Conservation (phyloP, 2,329 filamentous ascomycete genomes). For the Myrmaecium sp. region DNA sequence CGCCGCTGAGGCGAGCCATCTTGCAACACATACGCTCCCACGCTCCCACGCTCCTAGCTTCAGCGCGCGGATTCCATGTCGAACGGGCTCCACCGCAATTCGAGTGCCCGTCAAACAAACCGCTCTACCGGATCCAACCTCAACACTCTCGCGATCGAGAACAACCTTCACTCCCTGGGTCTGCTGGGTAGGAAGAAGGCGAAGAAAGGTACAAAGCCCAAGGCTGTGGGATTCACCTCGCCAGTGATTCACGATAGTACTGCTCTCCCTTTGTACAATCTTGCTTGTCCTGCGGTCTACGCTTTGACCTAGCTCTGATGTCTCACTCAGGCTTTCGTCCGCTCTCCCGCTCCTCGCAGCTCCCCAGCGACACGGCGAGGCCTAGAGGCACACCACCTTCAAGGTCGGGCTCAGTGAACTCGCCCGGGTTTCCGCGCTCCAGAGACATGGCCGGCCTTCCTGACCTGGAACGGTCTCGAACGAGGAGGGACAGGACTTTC, state of each 20-base stretch:
- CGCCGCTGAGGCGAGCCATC: neutral
- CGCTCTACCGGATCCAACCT: slow-evolving; percentile 8
- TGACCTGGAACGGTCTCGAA: slow-evolving; percentile 60
- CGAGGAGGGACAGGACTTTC: slow-evolving; percentile 81
- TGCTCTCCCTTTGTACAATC: slow-evolving; percentile 7
- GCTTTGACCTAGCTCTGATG: slow-evolving; percentile 22
- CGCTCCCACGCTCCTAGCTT: neutral
- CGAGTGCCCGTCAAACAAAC: slow-evolving; percentile 13
- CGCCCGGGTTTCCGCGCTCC: slow-evolving; percentile 15
- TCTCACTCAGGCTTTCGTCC: slow-evolving; percentile 22
- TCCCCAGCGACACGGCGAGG: slow-evolving; percentile 7
- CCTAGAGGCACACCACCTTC: slow-evolving; percentile 2
- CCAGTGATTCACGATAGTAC: slow-evolving; percentile 15
- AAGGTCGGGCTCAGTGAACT: slow-evolving; percentile 9
- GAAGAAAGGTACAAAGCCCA: slow-evolving; percentile 10
- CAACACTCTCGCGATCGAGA: slow-evolving; percentile 11
- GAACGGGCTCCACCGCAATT: slow-evolving; percentile 12
- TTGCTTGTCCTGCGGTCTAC: slow-evolving; percentile 15
- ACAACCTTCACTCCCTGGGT: slow-evolving; percentile 18
- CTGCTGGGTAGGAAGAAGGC: slow-evolving; percentile 11
- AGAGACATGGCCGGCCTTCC: slow-evolving; percentile 46
- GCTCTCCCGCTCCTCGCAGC: slow-evolving; percentile 18
- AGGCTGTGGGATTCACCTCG: slow-evolving; percentile 18
- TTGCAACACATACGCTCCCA: neutral
- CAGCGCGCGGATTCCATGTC: neutral